These are phyloP conservation scores for Brassica hybrid DNA, from an alignment of 441 rosid species.

Conservation along the genomic window DNA sequence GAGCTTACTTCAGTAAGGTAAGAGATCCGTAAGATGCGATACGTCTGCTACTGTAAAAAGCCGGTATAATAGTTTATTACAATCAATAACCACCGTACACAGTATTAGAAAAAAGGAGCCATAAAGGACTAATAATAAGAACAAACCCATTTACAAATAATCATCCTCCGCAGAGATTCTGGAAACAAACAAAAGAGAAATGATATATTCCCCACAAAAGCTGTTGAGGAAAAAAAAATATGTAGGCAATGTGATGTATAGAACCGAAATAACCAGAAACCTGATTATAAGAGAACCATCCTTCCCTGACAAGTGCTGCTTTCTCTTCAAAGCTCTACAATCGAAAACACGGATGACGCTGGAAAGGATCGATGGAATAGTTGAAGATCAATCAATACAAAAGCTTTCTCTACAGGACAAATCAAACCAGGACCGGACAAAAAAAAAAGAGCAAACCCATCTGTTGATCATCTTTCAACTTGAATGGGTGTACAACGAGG, in stretches of 20 bases:
- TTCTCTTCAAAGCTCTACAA: slow-evolving; percentile 12
- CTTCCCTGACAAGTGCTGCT: background rate
- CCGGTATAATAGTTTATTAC: no score
- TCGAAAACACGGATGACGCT: background rate
- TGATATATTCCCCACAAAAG: background rate
- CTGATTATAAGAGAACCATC: background rate
- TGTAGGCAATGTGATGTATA: background rate
- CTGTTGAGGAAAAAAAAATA: background rate
- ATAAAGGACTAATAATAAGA: background rate
- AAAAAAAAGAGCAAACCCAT: background rate
- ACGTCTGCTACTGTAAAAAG: background rate
- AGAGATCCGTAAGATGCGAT: background rate
- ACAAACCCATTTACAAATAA: background rate
- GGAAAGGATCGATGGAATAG: background rate
- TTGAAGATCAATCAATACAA: background rate
- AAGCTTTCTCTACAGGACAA: background rate
- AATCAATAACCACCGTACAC: background rate
- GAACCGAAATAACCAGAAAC: background rate
- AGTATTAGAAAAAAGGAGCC: background rate
- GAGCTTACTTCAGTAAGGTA: background rate
- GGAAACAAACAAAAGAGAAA: background rate
- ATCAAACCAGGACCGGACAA: background rate
- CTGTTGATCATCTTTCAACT: background rate
- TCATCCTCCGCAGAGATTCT: background rate
- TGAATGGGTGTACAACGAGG: background rate